Evolutionary conservation across 1,139 yeast genomes (phyloP).

Genomic region (Kluyveromyces sp.): DNA sequence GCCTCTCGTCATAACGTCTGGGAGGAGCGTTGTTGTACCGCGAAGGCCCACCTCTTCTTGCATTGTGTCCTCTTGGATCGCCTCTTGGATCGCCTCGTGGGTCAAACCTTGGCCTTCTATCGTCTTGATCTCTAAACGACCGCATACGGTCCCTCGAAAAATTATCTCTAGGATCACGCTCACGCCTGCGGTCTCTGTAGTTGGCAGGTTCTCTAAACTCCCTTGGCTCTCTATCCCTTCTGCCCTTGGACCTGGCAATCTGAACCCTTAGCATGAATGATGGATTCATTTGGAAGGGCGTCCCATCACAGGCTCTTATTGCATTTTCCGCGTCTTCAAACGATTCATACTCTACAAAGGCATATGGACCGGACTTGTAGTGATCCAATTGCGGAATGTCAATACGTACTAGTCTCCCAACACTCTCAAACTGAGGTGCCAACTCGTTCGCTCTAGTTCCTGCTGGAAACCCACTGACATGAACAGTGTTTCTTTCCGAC

Average conservation of each 20-base stretch:
- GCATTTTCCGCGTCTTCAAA: constrained; percentile 58
- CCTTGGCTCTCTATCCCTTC: constrained; percentile 5
- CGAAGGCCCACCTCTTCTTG: constrained; percentile 10
- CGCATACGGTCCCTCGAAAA: not conserved
- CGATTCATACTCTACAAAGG: constrained; percentile 63
- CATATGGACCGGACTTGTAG: constrained; percentile 56
- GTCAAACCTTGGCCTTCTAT: constrained; percentile 7
- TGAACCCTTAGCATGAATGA: constrained; percentile 43
- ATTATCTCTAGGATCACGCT: too few relatives aligned
- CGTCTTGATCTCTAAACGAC: constrained; percentile 8
- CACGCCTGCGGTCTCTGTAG: not conserved
- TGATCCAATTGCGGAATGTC: constrained; percentile 66
- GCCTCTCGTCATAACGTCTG: constrained; percentile 10
- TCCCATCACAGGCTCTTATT: constrained; percentile 42
- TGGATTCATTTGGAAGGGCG: constrained; percentile 36
- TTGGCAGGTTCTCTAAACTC: not conserved
- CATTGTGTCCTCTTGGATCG: constrained; percentile 8
- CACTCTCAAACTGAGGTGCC: constrained; percentile 65
- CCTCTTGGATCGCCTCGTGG: constrained; percentile 7
- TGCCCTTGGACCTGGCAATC: constrained; percentile 50
- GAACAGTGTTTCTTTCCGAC: constrained; percentile 39
- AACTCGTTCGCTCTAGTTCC: constrained; percentile 58
- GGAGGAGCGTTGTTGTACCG: constrained; percentile 11
- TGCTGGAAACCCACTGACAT: constrained; percentile 52
- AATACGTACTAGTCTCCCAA: constrained; percentile 56